Evolutionary conservation across 441 rosid species (phyloP).

Genomic region (Eruca vesicaria): DNA sequence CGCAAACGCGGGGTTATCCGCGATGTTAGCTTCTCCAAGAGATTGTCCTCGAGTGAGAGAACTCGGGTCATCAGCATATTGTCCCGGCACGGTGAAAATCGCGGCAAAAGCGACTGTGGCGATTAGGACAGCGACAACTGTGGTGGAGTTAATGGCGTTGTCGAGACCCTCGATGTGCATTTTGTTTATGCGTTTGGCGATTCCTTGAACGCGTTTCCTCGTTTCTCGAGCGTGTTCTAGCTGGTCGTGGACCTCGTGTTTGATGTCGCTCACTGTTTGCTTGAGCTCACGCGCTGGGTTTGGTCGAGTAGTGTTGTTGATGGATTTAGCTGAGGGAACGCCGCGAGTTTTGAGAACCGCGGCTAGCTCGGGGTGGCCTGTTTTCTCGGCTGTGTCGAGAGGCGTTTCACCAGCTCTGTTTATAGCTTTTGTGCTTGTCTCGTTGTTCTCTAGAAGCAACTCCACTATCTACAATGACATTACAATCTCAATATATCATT

Average conservation of each 20-base stretch:
- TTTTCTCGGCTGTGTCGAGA: constrained; percentile 35
- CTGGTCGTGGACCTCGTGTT: constrained; percentile 62
- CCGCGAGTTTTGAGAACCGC: constrained; percentile 45
- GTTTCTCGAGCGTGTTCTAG: constrained; percentile 57
- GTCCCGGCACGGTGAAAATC: constrained; percentile 60
- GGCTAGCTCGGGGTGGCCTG: constrained; percentile 37
- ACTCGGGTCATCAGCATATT: constrained; percentile 37
- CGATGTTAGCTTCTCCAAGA: constrained; percentile 51
- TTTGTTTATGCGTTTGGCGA: constrained; percentile 59
- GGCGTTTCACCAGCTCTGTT: constrained; percentile 15
- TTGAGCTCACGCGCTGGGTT: constrained; percentile 51
- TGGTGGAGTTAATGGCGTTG: constrained; percentile 62
- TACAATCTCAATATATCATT: not conserved
- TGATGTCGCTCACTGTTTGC: constrained; percentile 64
- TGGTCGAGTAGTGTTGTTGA: constrained; percentile 41
- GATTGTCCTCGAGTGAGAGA: constrained; percentile 16
- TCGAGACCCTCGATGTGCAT: constrained; percentile 59
- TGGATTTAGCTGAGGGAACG: constrained; percentile 53
- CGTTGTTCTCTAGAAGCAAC: constrained; percentile 27
- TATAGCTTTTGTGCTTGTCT: constrained; percentile 24
- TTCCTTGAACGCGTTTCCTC: constrained; percentile 55
- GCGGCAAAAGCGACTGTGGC: constrained; percentile 66
- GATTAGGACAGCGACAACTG: constrained; percentile 62
- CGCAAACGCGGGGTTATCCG: constrained; percentile 43
- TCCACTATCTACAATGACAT: constrained; percentile 29